Base-by-base conservation (phyloP, 2,329 filamentous ascomycete species). In the Trichoderma semiorbis region DNA sequence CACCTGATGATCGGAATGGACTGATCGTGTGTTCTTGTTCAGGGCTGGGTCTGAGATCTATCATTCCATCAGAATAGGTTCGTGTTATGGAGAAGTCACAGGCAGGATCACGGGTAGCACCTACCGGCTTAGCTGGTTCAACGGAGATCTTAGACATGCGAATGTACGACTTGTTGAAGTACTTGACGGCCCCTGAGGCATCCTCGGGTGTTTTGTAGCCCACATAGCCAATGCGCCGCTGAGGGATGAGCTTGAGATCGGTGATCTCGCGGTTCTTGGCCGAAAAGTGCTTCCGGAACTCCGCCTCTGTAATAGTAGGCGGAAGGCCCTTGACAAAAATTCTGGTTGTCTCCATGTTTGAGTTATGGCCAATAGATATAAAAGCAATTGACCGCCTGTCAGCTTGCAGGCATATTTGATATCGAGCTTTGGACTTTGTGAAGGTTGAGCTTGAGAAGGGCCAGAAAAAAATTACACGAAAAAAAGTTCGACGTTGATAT, bases 121-220 rank as follows among this genome's bases (percentile, higher is more conserved):
- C 79, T 80, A 97, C 92, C 73, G 96, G 92, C 80, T 89, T 91
- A 71, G 96, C 96, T 78, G 96, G 84, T 84, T 98, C 95, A 74
- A 98, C 96, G 34, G 87, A 88, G 78, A 99, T 94, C 84, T 92
- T 97, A 72, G 95, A 97, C 93, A 98, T 96, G 77, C 94, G 93
- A 78, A 99, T 94, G 83, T 94, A 99, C 74, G 95, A 92, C 80
- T 90, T 93, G 85, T 99, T 95, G 86, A 98, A 98, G 85, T 97
- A 97, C 82, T 93, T 95, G 80, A 97, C 92, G 58, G 96, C 95
- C 78, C 91, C 89, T 71, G 89, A 85, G 71, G 96, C 96, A 79
- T 93, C 92, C 74, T 95, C 90, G 16, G 92, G 85, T 66, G 89
- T 93, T 83, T 93, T 95, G 86, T 95, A 98, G 74, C 96, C 96